Evolutionary conservation across 768 basidiomycete genomes (phyloP).

Genomic region (Daedaleopsis nitida): DNA sequence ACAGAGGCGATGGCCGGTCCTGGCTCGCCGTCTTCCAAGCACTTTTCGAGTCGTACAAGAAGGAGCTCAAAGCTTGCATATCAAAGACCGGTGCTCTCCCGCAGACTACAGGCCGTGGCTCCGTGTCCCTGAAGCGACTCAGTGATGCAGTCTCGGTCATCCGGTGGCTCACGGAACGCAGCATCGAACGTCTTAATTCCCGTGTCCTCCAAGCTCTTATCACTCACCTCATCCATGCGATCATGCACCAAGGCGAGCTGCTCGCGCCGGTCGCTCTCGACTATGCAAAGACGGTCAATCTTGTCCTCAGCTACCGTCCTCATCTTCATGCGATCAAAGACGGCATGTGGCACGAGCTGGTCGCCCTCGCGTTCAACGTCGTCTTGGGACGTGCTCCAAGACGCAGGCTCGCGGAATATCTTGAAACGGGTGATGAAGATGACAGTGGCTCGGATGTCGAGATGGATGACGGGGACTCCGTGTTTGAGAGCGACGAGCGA

Average conservation of each 20-base stretch:
- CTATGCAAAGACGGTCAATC: slow-evolving; percentile 77
- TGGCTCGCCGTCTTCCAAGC: slow-evolving; percentile 77
- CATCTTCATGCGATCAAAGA: slow-evolving; percentile 79
- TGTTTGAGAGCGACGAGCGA: background rate
- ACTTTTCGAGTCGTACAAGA: slow-evolving; percentile 64
- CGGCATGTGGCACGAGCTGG: slow-evolving; percentile 64
- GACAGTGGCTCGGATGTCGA: slow-evolving; percentile 34
- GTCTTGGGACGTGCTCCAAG: slow-evolving; percentile 62
- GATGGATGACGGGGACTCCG: slow-evolving; percentile 30
- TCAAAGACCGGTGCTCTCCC: slow-evolving; percentile 41
- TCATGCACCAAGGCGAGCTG: slow-evolving; percentile 56
- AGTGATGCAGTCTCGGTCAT: slow-evolving; percentile 65
- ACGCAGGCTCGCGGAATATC: slow-evolving; percentile 35
- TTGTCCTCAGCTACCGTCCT: slow-evolving; percentile 62
- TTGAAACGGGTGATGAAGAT: slow-evolving; percentile 32
- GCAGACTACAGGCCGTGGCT: slow-evolving; percentile 39
- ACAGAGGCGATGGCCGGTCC: slow-evolving; percentile 36
- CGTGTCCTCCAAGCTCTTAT: slow-evolving; percentile 59
- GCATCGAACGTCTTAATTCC: slow-evolving; percentile 55
- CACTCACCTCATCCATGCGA: slow-evolving; percentile 62
- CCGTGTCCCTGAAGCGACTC: slow-evolving; percentile 60
- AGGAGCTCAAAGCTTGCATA: slow-evolving; percentile 54
- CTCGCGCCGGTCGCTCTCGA: slow-evolving; percentile 70
- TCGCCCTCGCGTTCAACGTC: slow-evolving; percentile 76
- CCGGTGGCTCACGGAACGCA: slow-evolving; percentile 72